Conservation (phyloP, 2,329 filamentous ascomycete genomes). For the Dryadomyces quercus-mongolicae region DNA sequence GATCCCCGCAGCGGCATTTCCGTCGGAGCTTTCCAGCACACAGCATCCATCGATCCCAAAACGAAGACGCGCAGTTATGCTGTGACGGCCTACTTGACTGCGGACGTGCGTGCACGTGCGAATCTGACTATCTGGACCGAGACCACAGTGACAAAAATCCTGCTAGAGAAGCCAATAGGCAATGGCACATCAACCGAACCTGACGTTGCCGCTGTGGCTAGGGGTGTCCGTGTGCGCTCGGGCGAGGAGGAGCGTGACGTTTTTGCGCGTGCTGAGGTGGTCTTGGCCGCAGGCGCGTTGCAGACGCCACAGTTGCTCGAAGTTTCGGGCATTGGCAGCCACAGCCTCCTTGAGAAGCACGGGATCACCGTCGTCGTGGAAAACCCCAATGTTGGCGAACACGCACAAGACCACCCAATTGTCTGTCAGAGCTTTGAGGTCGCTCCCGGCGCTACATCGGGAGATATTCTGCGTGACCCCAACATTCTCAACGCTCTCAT, state of each 20-base stretch:
- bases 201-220: slow-evolving; percentile 7
- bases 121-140: slow-evolving; percentile 12
- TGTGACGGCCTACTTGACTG: slow-evolving; percentile 9
- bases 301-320: slow-evolving; percentile 23
- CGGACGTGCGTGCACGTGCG: slow-evolving; percentile 3
- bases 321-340: slow-evolving; percentile 24
- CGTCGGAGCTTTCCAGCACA: slow-evolving; percentile 6
- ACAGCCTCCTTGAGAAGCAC: slow-evolving; percentile 25
- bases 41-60: slow-evolving; percentile 8
- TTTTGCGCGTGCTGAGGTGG: slow-evolving; percentile 20
- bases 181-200: not conserved
- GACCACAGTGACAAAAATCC: slow-evolving; percentile 15
- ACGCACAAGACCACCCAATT: slow-evolving; percentile 27
- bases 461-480: slow-evolving; percentile 15
- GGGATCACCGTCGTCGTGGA: slow-evolving; percentile 26
- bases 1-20: slow-evolving; percentile 17
- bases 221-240: slow-evolving; percentile 13
- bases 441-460: slow-evolving; percentile 14
- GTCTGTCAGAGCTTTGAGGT: slow-evolving; percentile 20
- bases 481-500: slow-evolving; percentile 12
- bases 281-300: slow-evolving; percentile 28
- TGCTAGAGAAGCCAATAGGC: slow-evolving; percentile 3
- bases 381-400: slow-evolving; percentile 31
- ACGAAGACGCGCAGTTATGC: slow-evolving; percentile 9
- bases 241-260: slow-evolving; percentile 2